Conservation (phyloP, 768 basidiomycete genomes). For the Leccinum olivaceopallidum region DNA sequence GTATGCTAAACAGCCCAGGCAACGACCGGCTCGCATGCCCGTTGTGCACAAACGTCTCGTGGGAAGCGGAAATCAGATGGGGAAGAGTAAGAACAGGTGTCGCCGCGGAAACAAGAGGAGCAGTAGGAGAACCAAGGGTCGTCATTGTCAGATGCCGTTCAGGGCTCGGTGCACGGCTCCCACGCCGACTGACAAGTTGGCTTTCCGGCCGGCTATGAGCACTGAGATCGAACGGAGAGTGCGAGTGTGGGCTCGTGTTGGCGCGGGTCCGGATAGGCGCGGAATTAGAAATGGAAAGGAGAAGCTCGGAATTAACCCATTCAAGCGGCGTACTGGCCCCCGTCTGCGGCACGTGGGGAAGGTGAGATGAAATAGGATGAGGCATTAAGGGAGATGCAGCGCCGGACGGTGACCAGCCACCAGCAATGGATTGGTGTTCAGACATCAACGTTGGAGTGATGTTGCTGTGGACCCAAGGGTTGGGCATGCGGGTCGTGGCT, state of each 20-base stretch:
- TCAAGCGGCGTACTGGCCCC: constrained; percentile 54
- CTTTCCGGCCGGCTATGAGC: constrained; percentile 27
- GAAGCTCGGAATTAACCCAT: constrained; percentile 85
- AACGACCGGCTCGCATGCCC: constrained; percentile 51
- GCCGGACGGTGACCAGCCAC: constrained; percentile 32
- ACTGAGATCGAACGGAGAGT: constrained; percentile 26
- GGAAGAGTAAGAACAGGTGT: background rate
- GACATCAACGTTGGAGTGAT: constrained; percentile 38
- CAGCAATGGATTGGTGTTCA: constrained; percentile 19
- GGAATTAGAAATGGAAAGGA: constrained; percentile 57
- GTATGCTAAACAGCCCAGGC: constrained; percentile 45
- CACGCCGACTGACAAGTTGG: constrained; percentile 34
- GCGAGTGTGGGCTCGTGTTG: constrained; percentile 17
- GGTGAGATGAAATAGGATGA: constrained; percentile 29
- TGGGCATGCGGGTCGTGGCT: constrained; percentile 60
- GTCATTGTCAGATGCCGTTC: constrained; percentile 39
- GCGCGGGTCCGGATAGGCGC: constrained; percentile 26
- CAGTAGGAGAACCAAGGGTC: background rate
- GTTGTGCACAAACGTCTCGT: constrained; percentile 55
- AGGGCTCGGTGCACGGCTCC: constrained; percentile 58
- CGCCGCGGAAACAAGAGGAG: background rate
- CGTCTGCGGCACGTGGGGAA: constrained; percentile 45
- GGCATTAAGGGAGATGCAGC: constrained; percentile 42
- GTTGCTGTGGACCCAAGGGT: constrained; percentile 56
- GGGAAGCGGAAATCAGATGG: constrained; percentile 21